A percentile compares a stretch with the other conserved stretches of the same genome.
Conservation (phyloP, 768 basidiomycete genomes). For the Tricholoma furcatifolium region DNA sequence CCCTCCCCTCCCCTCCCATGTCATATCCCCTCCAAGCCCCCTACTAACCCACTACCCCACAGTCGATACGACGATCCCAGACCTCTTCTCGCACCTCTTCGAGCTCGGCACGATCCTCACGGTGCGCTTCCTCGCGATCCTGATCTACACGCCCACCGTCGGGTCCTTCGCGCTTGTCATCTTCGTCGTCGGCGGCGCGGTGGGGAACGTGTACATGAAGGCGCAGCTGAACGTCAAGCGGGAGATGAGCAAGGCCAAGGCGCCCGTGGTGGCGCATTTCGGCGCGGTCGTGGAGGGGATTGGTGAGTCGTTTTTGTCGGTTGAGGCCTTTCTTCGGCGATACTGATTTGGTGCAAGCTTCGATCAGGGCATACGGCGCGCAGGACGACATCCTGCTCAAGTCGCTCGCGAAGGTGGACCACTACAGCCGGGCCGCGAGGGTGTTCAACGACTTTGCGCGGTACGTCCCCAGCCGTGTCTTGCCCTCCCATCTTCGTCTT, state of each 20-base stretch:
- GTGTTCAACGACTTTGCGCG: slow-evolving; percentile 44
- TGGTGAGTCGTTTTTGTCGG: slow-evolving; percentile 24
- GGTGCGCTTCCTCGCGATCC: slow-evolving; percentile 14
- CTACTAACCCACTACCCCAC: slow-evolving; percentile 22
- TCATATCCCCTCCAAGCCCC: neutral
- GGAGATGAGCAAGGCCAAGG: slow-evolving; percentile 41
- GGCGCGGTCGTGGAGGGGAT: slow-evolving; percentile 58
- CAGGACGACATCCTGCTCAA: slow-evolving; percentile 43
- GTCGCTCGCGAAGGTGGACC: slow-evolving; percentile 49
- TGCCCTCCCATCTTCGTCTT: no score
- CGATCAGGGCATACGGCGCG: slow-evolving; percentile 66
- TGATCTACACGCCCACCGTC: slow-evolving; percentile 13
- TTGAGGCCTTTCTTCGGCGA: neutral
- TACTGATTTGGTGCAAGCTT: slow-evolving; percentile 24
- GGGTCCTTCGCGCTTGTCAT: slow-evolving; percentile 8
- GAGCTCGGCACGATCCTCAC: slow-evolving; percentile 10
- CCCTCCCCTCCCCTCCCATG: neutral
- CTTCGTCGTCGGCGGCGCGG: slow-evolving; percentile 33
- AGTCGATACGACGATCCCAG: slow-evolving; percentile 45
- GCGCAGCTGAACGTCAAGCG: slow-evolving; percentile 46
- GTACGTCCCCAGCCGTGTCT: no score
- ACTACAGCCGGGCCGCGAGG: slow-evolving; percentile 41
- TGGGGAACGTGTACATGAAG: slow-evolving; percentile 42
- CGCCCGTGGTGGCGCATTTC: slow-evolving; percentile 33
- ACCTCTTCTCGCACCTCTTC: slow-evolving; percentile 18